A percentile compares a stretch with the other conserved stretches of the same genome.
Conservation (phyloP, 176 grass and related monocot species). For the Raddia guianensis region DNA sequence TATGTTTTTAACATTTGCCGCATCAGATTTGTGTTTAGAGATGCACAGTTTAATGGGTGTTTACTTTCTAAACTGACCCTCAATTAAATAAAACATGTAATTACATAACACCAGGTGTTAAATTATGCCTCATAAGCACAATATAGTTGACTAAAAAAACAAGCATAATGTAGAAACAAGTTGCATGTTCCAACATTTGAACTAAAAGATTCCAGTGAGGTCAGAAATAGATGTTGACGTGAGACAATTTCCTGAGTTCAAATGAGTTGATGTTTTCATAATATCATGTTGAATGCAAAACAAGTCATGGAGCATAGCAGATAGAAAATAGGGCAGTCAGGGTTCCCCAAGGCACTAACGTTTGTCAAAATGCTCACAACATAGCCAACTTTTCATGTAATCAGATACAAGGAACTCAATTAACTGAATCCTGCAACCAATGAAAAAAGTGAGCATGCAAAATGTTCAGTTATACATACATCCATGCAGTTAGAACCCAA, state of each 20-base stretch:
- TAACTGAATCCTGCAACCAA: conserved; percentile 78
- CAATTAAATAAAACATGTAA: conserved; percentile 12
- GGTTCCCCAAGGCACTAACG: conserved; percentile 52
- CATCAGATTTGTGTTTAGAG: conserved; percentile 29
- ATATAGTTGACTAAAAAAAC: background rate
- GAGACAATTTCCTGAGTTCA: conserved; percentile 2
- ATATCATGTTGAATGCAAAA: conserved; percentile 11
- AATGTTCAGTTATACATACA: background rate
- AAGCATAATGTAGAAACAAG: conserved; percentile 10
- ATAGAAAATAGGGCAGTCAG: conserved; percentile 16
- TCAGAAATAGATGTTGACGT: conserved; percentile 22
- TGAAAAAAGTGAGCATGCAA: conserved; percentile 19
- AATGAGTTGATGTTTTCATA: conserved; percentile 1
- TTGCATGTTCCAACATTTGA: background rate
- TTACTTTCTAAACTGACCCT: background rate
- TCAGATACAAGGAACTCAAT: conserved; percentile 80
- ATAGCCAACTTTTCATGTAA: conserved; percentile 72
- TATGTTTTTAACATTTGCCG: background rate
- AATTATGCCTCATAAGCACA: background rate
- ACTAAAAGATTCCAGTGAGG: conserved; percentile 18
- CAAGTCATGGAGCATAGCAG: background rate
- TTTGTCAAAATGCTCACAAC: conserved; percentile 57
- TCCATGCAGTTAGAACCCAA: conserved; percentile 13
- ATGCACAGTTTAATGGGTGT: background rate
- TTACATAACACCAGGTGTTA: background rate